A percentile compares a stretch with the other conserved stretches of the same genome.
phyloP scores from a whole-genome alignment of 2,329 filamentous ascomycete genomes.

The Karstenula rhodostoma region DNA sequence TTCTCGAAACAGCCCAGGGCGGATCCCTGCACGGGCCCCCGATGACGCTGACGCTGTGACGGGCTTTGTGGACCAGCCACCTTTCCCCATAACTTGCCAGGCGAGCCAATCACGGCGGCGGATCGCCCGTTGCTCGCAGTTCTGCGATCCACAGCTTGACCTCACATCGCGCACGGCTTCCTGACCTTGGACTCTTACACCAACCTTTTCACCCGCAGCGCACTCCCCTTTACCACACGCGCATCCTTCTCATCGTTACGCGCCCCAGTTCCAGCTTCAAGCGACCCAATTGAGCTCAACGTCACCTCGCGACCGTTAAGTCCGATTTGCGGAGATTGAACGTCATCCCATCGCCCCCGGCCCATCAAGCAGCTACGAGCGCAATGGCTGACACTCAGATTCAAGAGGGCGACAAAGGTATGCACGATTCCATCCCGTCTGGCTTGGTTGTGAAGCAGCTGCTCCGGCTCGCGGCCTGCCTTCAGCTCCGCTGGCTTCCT shows the following conservation, averaged over 20 bases:
- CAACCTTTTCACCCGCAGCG: constrained; percentile 20
- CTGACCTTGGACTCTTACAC: constrained; percentile 33
- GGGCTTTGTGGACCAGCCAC: constrained; percentile 37
- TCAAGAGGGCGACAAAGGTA: constrained; percentile 49
- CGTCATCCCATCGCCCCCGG: constrained; percentile 38
- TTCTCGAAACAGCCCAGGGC: constrained; percentile 13
- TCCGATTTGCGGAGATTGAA: constrained; percentile 34
- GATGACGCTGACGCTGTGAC: constrained; percentile 37
- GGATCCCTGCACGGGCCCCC: constrained; percentile 32
- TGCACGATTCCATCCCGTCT: constrained; percentile 13
- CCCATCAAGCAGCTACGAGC: constrained; percentile 23
- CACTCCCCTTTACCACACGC: constrained; percentile 29
- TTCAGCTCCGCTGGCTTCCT: constrained; percentile 10
- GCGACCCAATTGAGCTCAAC: constrained; percentile 35
- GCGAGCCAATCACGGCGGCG: constrained; percentile 35
- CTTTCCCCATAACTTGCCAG: constrained; percentile 33
- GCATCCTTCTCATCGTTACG: constrained; percentile 31
- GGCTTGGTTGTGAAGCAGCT: not conserved
- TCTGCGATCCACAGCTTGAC: constrained; percentile 41
- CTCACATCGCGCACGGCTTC: constrained; percentile 26
- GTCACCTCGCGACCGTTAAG: constrained; percentile 31
- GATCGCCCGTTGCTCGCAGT: constrained; percentile 40
- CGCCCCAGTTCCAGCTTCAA: constrained; percentile 24
- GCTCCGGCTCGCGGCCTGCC: not conserved
- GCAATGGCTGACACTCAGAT: constrained; percentile 47